A percentile compares a stretch with the other conserved stretches of the same genome.
phyloP scores from a whole-genome alignment of 2,329 filamentous ascomycete genomes.

The Intubia oerlemansii region DNA sequence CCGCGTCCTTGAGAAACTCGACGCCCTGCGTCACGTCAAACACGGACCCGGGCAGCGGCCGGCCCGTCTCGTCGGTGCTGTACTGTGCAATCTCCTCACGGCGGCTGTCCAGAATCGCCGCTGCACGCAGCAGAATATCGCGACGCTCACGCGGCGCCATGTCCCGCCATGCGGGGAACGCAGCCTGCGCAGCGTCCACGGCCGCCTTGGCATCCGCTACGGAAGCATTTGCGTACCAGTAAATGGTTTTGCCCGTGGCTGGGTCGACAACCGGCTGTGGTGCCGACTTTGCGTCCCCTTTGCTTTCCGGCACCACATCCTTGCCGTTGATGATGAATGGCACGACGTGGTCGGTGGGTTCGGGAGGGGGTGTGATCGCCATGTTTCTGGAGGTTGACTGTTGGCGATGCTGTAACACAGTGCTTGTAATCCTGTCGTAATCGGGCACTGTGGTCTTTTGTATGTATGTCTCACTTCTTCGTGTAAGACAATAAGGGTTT shows the following conservation, averaged over 20 bases:
- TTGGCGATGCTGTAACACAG: too few species aligned
- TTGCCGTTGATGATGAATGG: slow-evolving; percentile 1
- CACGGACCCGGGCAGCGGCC: slow-evolving; percentile 16
- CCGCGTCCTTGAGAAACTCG: slow-evolving; percentile 18
- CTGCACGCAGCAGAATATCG: slow-evolving; percentile 48
- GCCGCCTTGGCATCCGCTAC: slow-evolving; percentile 12
- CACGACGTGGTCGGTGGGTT: too few species aligned
- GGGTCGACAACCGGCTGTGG: slow-evolving; percentile 11
- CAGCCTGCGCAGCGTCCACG: slow-evolving; percentile 31
- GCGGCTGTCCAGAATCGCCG: slow-evolving; percentile 38
- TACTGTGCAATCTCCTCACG: slow-evolving; percentile 37
- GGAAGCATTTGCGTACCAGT: slow-evolving; percentile 11
- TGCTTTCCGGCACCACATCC: background rate
- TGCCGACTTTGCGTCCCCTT: too few species aligned
- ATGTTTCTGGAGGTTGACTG: too few species aligned
- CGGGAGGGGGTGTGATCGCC: too few species aligned
- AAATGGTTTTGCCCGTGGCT: slow-evolving; percentile 11
- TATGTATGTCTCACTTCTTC: too few species aligned
- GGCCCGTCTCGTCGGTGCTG: slow-evolving; percentile 30
- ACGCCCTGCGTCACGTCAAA: slow-evolving; percentile 18
- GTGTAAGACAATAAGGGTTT: too few species aligned
- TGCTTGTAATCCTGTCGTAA: too few species aligned
- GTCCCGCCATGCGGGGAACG: slow-evolving; percentile 48
- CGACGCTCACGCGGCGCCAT: slow-evolving; percentile 38
- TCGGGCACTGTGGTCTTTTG: too few species aligned